phyloP scores from a whole-genome alignment of 2,329 filamentous ascomycete genomes.

The Truncatella angustata region DNA sequence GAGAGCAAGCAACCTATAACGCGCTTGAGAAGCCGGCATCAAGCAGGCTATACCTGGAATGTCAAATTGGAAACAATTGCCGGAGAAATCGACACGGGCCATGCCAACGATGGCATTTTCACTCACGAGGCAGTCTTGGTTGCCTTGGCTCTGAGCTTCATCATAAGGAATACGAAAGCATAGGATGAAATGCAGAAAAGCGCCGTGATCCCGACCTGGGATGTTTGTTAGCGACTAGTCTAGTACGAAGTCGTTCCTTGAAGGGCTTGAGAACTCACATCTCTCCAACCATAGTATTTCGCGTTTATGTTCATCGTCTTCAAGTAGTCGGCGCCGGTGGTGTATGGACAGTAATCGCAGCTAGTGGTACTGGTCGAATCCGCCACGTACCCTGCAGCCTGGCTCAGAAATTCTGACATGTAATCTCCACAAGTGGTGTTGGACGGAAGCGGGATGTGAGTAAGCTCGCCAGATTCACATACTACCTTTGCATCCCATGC shows the following conservation, averaged over 20 bases:
- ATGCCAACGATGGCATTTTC: too few relatives aligned
- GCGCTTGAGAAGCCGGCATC: too few relatives aligned
- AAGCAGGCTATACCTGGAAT: too few relatives aligned
- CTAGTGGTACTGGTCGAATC: constrained; percentile 5
- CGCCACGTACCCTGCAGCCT: constrained; percentile 4
- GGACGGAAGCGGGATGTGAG: constrained; percentile 57
- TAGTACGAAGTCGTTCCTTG: too few relatives aligned
- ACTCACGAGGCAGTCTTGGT: constrained; percentile 34
- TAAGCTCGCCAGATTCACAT: constrained; percentile 64
- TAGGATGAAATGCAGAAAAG: constrained; percentile 41
- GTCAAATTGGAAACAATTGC: too few relatives aligned
- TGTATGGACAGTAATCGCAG: constrained; percentile 16
- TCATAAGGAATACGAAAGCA: constrained; percentile 42
- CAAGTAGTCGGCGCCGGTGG: constrained; percentile 16
- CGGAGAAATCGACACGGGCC: too few relatives aligned
- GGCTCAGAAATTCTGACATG: constrained; percentile 28
- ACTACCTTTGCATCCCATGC: constrained; percentile 51
- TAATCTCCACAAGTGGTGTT: constrained; percentile 58
- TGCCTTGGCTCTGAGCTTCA: constrained; percentile 47
- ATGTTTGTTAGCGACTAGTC: not conserved
- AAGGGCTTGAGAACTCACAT: constrained; percentile 11
- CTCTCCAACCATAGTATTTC: constrained; percentile 16
- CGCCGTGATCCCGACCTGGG: constrained; percentile 32
- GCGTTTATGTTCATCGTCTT: constrained; percentile 17
- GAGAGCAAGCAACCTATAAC: too few relatives aligned